phyloP scores from a whole-genome alignment of 1,284 basidiomycete genomes.

The Boletellus deceptivus region DNA sequence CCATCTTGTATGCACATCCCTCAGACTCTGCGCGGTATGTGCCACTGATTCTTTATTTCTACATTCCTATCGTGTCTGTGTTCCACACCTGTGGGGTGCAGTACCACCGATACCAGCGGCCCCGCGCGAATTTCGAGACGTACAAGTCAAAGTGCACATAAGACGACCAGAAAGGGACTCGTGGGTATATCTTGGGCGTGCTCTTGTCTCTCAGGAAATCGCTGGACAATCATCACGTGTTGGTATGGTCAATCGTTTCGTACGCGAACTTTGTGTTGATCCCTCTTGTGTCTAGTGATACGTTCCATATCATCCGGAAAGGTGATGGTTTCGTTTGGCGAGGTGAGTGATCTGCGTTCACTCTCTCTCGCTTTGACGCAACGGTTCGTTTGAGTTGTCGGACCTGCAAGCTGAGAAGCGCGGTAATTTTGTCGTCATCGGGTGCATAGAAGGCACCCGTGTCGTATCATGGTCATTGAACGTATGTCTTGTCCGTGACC shows the following conservation, averaged over 20 bases:
- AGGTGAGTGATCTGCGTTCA: constrained; percentile 57
- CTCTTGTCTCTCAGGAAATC: constrained; percentile 68
- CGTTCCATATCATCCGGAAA: constrained; percentile 64
- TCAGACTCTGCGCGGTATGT: neutral
- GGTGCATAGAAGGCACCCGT: constrained; percentile 64
- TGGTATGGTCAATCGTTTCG: constrained; percentile 44
- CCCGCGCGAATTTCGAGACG: constrained; percentile 63
- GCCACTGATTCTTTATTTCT: constrained; percentile 12
- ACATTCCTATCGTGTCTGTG: neutral
- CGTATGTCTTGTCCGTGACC: constrained; percentile 38
- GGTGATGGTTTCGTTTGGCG: constrained; percentile 65
- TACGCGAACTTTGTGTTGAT: constrained; percentile 13
- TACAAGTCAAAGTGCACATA: constrained; percentile 81
- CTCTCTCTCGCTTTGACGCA: constrained; percentile 6
- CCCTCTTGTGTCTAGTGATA: constrained; percentile 49
- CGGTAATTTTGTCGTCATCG: constrained; percentile 79
- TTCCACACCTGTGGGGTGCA: constrained; percentile 11
- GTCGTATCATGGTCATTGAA: constrained; percentile 85
- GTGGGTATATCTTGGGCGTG: constrained; percentile 79
- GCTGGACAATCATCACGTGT: constrained; percentile 71
- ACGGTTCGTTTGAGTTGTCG: constrained; percentile 44
- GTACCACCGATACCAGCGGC: constrained; percentile 28
- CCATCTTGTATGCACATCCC: constrained; percentile 18
- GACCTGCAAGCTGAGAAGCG: constrained; percentile 79
- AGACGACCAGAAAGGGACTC: constrained; percentile 71